Conservation (phyloP, 106 monocot genomes). For the Gastrodia elata region DNA sequence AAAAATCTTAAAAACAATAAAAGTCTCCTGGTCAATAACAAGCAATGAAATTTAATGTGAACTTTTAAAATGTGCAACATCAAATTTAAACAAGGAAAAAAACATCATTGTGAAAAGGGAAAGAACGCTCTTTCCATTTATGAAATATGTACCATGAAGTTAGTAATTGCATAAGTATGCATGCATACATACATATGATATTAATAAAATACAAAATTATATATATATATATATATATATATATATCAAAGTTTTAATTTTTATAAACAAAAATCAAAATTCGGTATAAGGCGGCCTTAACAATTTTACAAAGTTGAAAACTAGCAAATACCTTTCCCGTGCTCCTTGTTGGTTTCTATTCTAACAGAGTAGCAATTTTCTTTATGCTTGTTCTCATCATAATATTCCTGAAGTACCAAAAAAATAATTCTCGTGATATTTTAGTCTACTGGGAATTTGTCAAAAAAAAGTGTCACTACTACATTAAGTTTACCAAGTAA, state of each 20-base stretch:
- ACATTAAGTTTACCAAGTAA: too few species aligned
- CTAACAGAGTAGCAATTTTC: slow-evolving; percentile 34
- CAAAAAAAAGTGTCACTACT: too few species aligned
- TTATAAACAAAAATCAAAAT: background rate
- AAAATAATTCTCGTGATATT: slow-evolving; percentile 1
- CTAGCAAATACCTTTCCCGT: slow-evolving; percentile 51
- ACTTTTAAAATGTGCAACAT: background rate
- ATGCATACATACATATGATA: background rate
- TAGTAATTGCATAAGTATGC: background rate
- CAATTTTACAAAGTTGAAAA: background rate
- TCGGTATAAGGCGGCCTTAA: background rate
- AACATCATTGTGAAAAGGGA: background rate
- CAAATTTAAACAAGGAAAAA: background rate
- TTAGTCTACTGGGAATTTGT: too few species aligned
- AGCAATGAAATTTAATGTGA: background rate
- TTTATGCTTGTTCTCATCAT: slow-evolving; percentile 32
- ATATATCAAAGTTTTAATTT: background rate
- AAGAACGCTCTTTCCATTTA: background rate
- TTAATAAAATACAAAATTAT: background rate
- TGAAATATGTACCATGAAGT: background rate
- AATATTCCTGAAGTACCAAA: slow-evolving; percentile 43
- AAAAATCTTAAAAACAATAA: too few species aligned
- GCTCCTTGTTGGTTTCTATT: slow-evolving; percentile 23
- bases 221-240: background rate
- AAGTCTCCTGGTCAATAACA: background rate